Conservation (phyloP, 306 rosid species). For the Trifolium pratense region DNA sequence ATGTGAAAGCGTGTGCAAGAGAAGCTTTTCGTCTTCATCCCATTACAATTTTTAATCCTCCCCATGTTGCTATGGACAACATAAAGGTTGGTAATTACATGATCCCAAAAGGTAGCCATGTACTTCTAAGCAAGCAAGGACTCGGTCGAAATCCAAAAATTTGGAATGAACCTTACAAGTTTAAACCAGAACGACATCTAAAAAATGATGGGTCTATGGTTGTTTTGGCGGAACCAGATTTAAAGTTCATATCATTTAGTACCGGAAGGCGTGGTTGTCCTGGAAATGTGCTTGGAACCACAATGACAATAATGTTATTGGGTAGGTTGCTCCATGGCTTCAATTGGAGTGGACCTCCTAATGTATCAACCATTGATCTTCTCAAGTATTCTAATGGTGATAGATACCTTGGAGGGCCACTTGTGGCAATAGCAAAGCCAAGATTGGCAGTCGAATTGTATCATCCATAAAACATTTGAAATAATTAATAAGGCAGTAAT, state of each 20-base stretch:
- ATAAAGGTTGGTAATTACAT: slow-evolving; percentile 38
- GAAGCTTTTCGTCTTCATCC: slow-evolving; percentile 60
- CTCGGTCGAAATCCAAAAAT: slow-evolving; percentile 43
- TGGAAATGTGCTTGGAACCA: slow-evolving; percentile 46
- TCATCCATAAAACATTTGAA: background rate
- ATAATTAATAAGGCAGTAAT: too few species aligned
- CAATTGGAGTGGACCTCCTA: slow-evolving; percentile 47
- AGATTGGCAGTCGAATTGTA: slow-evolving; percentile 25
- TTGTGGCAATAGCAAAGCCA: slow-evolving; percentile 28
- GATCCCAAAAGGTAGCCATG: slow-evolving; percentile 57
- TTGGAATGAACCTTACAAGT: slow-evolving; percentile 47
- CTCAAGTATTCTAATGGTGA: background rate
- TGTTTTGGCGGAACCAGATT: slow-evolving; percentile 30
- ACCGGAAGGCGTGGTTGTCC: slow-evolving; percentile 56
- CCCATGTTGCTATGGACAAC: slow-evolving; percentile 48
- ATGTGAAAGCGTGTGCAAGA: slow-evolving; percentile 47
- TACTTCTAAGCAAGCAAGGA: slow-evolving; percentile 45
- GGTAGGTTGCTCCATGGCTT: slow-evolving; percentile 49
- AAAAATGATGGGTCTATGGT: background rate
- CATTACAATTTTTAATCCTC: slow-evolving; percentile 44
- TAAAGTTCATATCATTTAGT: slow-evolving; percentile 45
- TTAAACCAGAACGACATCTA: slow-evolving; percentile 49
- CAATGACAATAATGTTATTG: slow-evolving; percentile 48
- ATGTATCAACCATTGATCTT: slow-evolving; percentile 22
- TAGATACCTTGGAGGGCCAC: slow-evolving; percentile 16